Evolutionary conservation across 2,329 filamentous ascomycete genomes (phyloP).

Genomic region (Endoconidiophora laricicola): DNA sequence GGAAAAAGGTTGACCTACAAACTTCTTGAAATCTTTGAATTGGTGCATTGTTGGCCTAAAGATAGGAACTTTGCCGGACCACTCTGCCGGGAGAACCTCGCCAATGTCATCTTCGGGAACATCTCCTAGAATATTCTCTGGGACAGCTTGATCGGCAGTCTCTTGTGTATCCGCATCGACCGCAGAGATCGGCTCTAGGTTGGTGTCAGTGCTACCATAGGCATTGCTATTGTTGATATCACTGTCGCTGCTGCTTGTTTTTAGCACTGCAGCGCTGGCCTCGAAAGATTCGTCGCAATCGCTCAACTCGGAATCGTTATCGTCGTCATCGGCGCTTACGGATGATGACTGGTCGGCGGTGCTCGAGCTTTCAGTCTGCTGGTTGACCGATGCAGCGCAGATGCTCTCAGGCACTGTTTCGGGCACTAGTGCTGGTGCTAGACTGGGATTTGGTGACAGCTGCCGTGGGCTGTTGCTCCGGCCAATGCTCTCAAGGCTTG

Average conservation of each 20-base stretch:
- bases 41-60: constrained; percentile 93
- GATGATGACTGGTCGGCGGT: background rate
- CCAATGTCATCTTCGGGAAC: constrained; percentile 46
- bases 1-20: constrained; percentile 38
- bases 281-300: constrained; percentile 41
- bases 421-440: too few species aligned
- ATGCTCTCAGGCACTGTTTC: too few species aligned
- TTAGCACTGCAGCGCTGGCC: constrained; percentile 18
- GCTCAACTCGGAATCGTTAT: constrained; percentile 45
- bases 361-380: background rate
- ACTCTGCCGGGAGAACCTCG: constrained; percentile 71
- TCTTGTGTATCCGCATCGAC: background rate
- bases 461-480: background rate
- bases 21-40: constrained; percentile 84
- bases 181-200: background rate
- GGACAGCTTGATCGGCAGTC: background rate
- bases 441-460: background rate
- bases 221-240: background rate
- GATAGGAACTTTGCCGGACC: constrained; percentile 79
- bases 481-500: background rate
- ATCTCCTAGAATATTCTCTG: constrained; percentile 12
- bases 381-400: background rate
- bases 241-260: background rate
- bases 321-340: background rate
- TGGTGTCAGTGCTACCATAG: background rate